phyloP scores from a whole-genome alignment of 2,329 filamentous ascomycete genomes.

The Coleophoma eucalyptorum region DNA sequence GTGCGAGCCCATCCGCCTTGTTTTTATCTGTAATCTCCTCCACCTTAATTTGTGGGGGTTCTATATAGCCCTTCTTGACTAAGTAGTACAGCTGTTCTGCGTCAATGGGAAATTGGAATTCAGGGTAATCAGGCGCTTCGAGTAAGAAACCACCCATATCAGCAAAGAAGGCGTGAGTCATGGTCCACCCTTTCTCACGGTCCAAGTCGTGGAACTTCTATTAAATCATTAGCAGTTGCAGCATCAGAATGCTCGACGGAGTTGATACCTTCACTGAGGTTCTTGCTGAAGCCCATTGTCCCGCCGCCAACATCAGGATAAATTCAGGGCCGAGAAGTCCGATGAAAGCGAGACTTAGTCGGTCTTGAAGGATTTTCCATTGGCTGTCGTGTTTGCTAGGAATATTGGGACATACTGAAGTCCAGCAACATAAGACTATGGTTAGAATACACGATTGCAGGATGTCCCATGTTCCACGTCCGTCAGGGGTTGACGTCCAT shows the following conservation, averaged over 20 bases:
- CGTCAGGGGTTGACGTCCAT: neutral
- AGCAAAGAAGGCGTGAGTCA: conserved; percentile 35
- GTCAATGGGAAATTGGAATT: conserved; percentile 34
- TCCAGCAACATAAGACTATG: neutral
- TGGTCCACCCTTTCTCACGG: conserved; percentile 28
- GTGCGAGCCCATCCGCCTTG: conserved; percentile 23
- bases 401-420: too few species aligned
- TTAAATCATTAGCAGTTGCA: too few species aligned
- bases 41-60: conserved; percentile 20
- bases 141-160: conserved; percentile 37
- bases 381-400: too few species aligned
- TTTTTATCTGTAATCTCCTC: conserved; percentile 26
- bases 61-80: conserved; percentile 23
- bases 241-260: too few species aligned
- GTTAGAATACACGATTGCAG: neutral
- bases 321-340: neutral
- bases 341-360: too few species aligned
- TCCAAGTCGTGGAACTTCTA: conserved; percentile 10
- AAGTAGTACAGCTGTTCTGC: conserved; percentile 30
- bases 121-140: conserved; percentile 19
- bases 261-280: conserved; percentile 28
- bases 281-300: conserved; percentile 30
- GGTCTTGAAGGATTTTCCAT: too few species aligned
- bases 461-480: neutral
- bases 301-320: conserved; percentile 28